Conservation (phyloP, 164 flowering plant genomes). For the Nymphaea thermarum region DNA sequence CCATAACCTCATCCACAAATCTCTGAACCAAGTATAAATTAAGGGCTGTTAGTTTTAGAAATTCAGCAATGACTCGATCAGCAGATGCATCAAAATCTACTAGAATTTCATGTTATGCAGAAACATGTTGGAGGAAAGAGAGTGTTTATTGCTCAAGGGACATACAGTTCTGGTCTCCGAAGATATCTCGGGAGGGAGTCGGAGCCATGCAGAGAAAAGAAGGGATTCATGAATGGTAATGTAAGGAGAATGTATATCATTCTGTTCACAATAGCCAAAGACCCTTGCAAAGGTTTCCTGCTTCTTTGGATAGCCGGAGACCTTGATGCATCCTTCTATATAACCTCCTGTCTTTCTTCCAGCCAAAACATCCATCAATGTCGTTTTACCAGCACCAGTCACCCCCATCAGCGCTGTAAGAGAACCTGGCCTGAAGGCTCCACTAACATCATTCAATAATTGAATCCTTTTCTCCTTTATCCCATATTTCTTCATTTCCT, state of each 20-base stretch:
- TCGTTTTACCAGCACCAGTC: conserved; percentile 81
- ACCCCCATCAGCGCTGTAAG: conserved; percentile 34
- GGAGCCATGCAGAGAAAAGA: conserved; percentile 84
- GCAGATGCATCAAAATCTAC: too few species aligned
- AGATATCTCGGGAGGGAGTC: conserved; percentile 67
- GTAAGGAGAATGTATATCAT: conserved; percentile 21
- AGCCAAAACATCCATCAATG: conserved; percentile 53
- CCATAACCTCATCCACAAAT: conserved; percentile 88
- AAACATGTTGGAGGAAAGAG: neutral
- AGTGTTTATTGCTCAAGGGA: neutral
- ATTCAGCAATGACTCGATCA: too few species aligned
- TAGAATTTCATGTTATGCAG: too few species aligned
- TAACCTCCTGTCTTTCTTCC: conserved; percentile 41
- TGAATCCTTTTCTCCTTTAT: conserved; percentile 11
- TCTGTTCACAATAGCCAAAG: conserved; percentile 34
- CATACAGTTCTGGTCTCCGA: conserved; percentile 5
- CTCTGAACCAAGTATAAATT: conserved; percentile 20
- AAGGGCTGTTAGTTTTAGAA: too few species aligned
- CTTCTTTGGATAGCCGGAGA: conserved; percentile 74
- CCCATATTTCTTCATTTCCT: conserved; percentile 24
- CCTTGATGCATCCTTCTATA: conserved; percentile 75
- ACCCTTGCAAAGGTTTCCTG: conserved; percentile 94
- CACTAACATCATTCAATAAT: conserved; percentile 18
- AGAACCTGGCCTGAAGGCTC: conserved; percentile 24
- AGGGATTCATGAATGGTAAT: conserved; percentile 53